Evolutionary conservation across 768 basidiomycete species (phyloP).

Genomic region (Pulveroboletus sp.): DNA sequence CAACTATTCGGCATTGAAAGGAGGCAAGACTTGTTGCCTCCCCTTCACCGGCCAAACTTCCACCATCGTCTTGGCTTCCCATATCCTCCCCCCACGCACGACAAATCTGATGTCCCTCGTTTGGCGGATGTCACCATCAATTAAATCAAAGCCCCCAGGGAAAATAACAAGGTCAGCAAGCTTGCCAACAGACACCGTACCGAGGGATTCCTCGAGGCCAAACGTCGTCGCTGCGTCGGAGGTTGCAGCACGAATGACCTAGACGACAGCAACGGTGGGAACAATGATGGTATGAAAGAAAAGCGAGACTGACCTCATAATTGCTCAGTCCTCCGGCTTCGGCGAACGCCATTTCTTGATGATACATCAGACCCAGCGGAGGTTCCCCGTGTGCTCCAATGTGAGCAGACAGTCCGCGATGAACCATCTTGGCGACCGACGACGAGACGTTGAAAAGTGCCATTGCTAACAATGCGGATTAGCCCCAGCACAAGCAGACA

Average conservation of each 20-base stretch:
- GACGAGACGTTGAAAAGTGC: conserved; percentile 65
- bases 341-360: conserved; percentile 68
- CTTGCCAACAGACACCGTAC: conserved; percentile 60
- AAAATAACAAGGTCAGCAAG: conserved; percentile 71
- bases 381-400: conserved; percentile 76
- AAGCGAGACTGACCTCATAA: conserved; percentile 50
- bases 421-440: conserved; percentile 66
- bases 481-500: not conserved
- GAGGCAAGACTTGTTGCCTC: conserved; percentile 50
- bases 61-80: conserved; percentile 62
- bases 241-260: conserved; percentile 70
- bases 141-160: conserved; percentile 54
- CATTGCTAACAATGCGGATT: conserved; percentile 40
- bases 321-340: conserved; percentile 60
- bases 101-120: conserved; percentile 55
- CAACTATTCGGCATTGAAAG: conserved; percentile 51
- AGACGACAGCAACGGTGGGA: not conserved
- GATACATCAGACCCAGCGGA: conserved; percentile 72
- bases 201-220: conserved; percentile 57
- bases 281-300: not conserved
- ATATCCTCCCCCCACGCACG: conserved; percentile 63
- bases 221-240: conserved; percentile 61
- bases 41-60: conserved; percentile 71
- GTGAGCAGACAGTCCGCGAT: conserved; percentile 55
- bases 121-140: conserved; percentile 47